phyloP scores from a whole-genome alignment of 2,329 filamentous ascomycete genomes.

The Emericellopsis atlantica region DNA sequence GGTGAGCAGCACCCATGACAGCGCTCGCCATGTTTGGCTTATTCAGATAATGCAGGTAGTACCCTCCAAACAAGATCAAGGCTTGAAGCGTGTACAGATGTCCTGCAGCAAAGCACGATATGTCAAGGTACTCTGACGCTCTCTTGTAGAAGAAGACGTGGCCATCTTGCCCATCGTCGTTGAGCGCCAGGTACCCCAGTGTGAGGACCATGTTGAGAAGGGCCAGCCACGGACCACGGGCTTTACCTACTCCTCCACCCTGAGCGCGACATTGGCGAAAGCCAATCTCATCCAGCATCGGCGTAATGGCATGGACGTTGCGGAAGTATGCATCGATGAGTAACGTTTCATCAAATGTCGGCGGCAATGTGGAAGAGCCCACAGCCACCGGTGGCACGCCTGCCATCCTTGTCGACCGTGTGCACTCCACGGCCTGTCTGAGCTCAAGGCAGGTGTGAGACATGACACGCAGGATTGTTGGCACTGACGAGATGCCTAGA shows the following conservation, averaged over 20 bases:
- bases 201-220: constrained; percentile 2
- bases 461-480: constrained; percentile 2
- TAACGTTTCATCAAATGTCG: background rate
- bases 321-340: constrained; percentile 1
- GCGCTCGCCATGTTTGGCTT: constrained; percentile 64
- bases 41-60: constrained; percentile 66
- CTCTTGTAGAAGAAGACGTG: background rate
- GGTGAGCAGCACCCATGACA: constrained; percentile 56
- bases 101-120: constrained; percentile 1
- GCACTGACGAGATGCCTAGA: constrained; percentile 1
- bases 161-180: constrained; percentile 1
- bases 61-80: constrained; percentile 58
- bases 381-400: background rate
- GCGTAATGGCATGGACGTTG: background rate
- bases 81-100: constrained; percentile 56
- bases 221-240: constrained; percentile 1
- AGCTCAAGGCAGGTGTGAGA: background rate
- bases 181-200: constrained; percentile 1
- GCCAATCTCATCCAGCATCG: constrained; percentile 1
- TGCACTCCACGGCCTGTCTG: background rate
- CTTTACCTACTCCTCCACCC: background rate
- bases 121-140: background rate
- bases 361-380: too few relatives aligned
- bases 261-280: background rate
- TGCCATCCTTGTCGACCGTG: too few relatives aligned